Percentiles rank a stretch among this genome's conserved stretches.
Conservation (phyloP, 441 rosid species). For the Daphne laureola region DNA sequence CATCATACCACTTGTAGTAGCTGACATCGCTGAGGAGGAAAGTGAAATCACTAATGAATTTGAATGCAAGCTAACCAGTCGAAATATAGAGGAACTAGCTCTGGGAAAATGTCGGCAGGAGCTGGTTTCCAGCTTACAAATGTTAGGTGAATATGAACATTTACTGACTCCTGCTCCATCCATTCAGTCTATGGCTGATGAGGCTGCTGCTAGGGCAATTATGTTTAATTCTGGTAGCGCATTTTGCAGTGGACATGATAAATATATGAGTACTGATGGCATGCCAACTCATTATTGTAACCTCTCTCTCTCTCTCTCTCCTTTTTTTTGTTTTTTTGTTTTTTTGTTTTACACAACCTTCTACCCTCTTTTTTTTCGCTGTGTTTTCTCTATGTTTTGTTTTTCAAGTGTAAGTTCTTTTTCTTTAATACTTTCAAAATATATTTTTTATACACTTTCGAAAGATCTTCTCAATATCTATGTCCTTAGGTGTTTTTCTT, state of each 20-base stretch:
- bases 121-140: slow-evolving; percentile 74
- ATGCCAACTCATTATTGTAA: slow-evolving; percentile 72
- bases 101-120: slow-evolving; percentile 55
- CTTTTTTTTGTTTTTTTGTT: too few species aligned
- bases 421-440: too few species aligned
- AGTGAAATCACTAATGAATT: slow-evolving; percentile 56
- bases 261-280: slow-evolving; percentile 64
- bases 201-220: slow-evolving; percentile 94
- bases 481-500: neutral
- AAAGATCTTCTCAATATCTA: too few species aligned
- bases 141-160: slow-evolving; percentile 74
- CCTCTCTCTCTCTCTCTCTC: slow-evolving; percentile 11
- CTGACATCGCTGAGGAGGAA: slow-evolving; percentile 88
- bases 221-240: slow-evolving; percentile 57
- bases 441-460: too few species aligned
- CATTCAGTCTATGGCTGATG: slow-evolving; percentile 69
- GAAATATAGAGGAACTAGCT: slow-evolving; percentile 41
- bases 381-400: too few species aligned
- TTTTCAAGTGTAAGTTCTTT: too few species aligned
- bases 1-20: slow-evolving; percentile 67
- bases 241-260: slow-evolving; percentile 52
- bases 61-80: slow-evolving; percentile 33
- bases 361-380: too few species aligned
- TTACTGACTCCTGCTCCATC: slow-evolving; percentile 70
- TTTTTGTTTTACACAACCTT: too few species aligned